These are phyloP conservation scores for Ophiosphaerella herpotricha DNA, from an alignment of 2,329 filamentous ascomycete genomes.

Conservation along the genomic window DNA sequence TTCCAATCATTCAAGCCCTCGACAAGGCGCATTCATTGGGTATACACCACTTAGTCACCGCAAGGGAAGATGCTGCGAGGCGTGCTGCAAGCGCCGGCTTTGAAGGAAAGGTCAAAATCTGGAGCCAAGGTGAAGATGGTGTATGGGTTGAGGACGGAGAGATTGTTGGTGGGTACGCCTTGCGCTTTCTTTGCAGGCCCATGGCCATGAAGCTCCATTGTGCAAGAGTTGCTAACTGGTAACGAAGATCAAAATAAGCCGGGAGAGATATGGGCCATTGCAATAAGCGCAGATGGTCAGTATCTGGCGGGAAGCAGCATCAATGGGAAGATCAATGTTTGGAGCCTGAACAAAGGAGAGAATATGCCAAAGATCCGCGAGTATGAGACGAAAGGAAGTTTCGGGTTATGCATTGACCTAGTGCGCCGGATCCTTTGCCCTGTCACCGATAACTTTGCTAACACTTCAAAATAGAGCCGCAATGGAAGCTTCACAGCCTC, in stretches of 20 bases:
- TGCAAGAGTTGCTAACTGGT: constrained; percentile 7
- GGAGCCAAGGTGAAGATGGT: constrained; percentile 63
- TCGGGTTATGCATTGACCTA: constrained; percentile 86
- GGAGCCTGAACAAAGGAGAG: constrained; percentile 64
- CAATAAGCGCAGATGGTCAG: constrained; percentile 80
- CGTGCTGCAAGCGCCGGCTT: constrained; percentile 85
- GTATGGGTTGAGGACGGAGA: constrained; percentile 58
- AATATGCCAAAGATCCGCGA: constrained; percentile 70
- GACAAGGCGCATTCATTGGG: constrained; percentile 81
- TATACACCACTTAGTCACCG: constrained; percentile 83
- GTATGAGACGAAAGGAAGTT: constrained; percentile 91
- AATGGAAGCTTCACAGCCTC: constrained; percentile 88
- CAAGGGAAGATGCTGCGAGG: constrained; percentile 63
- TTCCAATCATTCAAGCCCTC: constrained; percentile 79
- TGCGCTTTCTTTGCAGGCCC: constrained; percentile 15
- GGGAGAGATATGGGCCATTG: constrained; percentile 84
- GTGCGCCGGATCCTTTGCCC: constrained; percentile 43
- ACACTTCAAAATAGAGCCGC: constrained; percentile 52
- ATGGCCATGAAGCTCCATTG: background rate
- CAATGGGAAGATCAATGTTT: constrained; percentile 87
- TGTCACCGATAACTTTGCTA: background rate
- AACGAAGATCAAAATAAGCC: constrained; percentile 59
- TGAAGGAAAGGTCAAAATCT: constrained; percentile 84
- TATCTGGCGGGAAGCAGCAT: constrained; percentile 87
- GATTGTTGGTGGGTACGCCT: constrained; percentile 48